These are phyloP conservation scores for Yamadazyma dushanensis DNA, from an alignment of 1,139 yeast species.

Conservation along the genomic window DNA sequence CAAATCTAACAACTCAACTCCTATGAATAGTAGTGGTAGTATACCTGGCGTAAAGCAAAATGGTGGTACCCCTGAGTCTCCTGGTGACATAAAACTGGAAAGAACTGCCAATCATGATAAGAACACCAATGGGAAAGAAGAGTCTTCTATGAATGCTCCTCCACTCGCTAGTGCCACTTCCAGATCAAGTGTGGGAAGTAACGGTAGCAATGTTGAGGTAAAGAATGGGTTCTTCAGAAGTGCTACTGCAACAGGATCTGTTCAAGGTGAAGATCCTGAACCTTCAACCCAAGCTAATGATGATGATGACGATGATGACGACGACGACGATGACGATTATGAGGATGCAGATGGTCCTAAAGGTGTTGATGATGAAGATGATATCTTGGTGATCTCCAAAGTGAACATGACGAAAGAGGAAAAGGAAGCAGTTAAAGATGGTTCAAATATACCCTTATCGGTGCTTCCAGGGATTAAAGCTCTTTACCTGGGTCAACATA, in stretches of 20 bases:
- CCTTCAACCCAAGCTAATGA: not conserved
- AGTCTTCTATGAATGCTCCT: not conserved
- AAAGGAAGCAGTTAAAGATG: slow-evolving; percentile 9
- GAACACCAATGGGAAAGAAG: not conserved
- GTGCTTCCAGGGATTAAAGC: slow-evolving; percentile 24
- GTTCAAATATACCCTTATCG: slow-evolving; percentile 12
- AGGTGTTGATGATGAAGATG: slow-evolving; percentile 14
- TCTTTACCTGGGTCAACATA: slow-evolving; percentile 18
- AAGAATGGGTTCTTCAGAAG: not conserved
- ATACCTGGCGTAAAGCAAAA: not conserved
- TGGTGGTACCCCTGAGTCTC: slow-evolving; percentile 1
- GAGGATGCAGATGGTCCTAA: slow-evolving; percentile 14
- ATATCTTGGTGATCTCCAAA: slow-evolving; percentile 16
- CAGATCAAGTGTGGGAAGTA: not conserved
- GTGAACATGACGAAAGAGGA: slow-evolving; percentile 13
- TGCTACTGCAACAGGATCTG: slow-evolving; percentile 1
- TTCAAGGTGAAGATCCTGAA: not conserved
- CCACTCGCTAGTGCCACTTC: not conserved
- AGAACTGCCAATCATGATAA: not conserved
- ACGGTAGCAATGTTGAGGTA: not conserved
- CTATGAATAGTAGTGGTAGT: slow-evolving; percentile 5
- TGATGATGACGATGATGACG: slow-evolving; percentile 8
- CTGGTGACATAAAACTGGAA: not conserved
- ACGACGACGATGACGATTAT: slow-evolving; percentile 10
- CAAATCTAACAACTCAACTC: slow-evolving; percentile 11